Evolutionary conservation across 1,284 basidiomycete genomes (phyloP).

Genomic region (Inonotus hispidus): DNA sequence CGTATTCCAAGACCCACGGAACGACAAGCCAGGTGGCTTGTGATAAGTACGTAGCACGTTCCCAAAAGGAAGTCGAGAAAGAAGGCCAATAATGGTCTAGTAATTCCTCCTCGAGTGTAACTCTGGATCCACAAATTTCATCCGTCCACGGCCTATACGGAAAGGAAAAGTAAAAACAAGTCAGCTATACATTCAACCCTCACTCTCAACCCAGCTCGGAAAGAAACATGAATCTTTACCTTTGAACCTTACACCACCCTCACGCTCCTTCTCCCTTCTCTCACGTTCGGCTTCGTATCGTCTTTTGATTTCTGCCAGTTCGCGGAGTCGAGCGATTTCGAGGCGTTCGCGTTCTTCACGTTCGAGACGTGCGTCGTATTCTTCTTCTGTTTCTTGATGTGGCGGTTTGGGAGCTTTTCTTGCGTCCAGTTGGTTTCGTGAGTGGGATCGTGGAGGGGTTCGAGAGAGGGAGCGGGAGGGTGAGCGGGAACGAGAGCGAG

Average conservation of each 20-base stretch:
- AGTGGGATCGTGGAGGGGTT: too few species aligned
- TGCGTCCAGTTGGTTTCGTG: too few species aligned
- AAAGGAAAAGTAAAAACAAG: background rate
- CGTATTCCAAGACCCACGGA: too few species aligned
- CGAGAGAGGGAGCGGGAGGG: conserved; percentile 3
- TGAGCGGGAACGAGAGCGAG: conserved; percentile 20
- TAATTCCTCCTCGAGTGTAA: conserved; percentile 22
- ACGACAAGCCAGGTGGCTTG: too few species aligned
- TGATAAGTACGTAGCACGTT: too few species aligned
- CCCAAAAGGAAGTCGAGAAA: too few species aligned
- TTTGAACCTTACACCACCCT: conserved; percentile 53
- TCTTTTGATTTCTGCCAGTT: conserved; percentile 46
- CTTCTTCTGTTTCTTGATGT: conserved; percentile 50
- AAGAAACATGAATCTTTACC: conserved; percentile 30
- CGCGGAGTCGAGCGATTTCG: conserved; percentile 39
- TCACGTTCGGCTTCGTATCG: conserved; percentile 35
- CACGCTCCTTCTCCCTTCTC: background rate
- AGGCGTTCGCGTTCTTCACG: conserved; percentile 62
- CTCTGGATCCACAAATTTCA: conserved; percentile 65
- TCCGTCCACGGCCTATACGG: conserved; percentile 49
- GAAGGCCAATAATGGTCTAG: too few species aligned
- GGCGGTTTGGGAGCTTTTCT: conserved; percentile 27
- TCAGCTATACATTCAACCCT: background rate
- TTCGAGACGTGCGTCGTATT: conserved; percentile 67
- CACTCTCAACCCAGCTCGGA: background rate